These are phyloP conservation scores for Alnus rubra DNA, from an alignment of 306 rosid species.

Conservation along the genomic window DNA sequence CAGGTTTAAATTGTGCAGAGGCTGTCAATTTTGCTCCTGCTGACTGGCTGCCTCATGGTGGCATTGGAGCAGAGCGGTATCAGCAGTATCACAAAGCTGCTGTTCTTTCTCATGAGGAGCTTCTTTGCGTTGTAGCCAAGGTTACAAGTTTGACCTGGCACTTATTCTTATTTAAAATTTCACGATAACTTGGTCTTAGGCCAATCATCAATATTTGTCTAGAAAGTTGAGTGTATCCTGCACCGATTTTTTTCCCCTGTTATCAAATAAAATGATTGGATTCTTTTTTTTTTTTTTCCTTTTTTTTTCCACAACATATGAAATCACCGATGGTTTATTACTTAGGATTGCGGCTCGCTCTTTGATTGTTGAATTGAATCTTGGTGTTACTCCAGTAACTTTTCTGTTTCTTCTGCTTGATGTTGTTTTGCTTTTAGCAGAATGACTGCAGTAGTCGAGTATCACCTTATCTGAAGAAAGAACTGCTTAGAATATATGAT, in stretches of 20 bases:
- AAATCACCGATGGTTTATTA: background rate
- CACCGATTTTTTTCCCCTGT: background rate
- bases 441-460: slow-evolving; percentile 59
- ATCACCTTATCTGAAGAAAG: slow-evolving; percentile 73
- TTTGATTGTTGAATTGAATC: slow-evolving; percentile 1
- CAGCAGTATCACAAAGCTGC: slow-evolving; percentile 81
- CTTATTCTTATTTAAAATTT: slow-evolving; percentile 1
- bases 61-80: slow-evolving; percentile 92
- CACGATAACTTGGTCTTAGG: background rate
- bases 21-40: slow-evolving; percentile 99
- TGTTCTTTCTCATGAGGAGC: slow-evolving; percentile 95
- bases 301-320: background rate
- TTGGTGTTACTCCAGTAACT: background rate
- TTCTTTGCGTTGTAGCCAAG: slow-evolving; percentile 88
- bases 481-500: slow-evolving; percentile 57
- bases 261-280: too few relatives aligned
- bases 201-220: background rate
- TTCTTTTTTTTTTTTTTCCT: background rate
- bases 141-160: slow-evolving; percentile 43
- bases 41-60: slow-evolving; percentile 96
- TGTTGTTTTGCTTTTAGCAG: slow-evolving; percentile 47
- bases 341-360: background rate
- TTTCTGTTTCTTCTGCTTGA: slow-evolving; percentile 25
- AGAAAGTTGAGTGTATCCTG: background rate
- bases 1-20: slow-evolving; percentile 98